phyloP scores from a whole-genome alignment of 305 asterid species.

The Ruellia speciosa region DNA sequence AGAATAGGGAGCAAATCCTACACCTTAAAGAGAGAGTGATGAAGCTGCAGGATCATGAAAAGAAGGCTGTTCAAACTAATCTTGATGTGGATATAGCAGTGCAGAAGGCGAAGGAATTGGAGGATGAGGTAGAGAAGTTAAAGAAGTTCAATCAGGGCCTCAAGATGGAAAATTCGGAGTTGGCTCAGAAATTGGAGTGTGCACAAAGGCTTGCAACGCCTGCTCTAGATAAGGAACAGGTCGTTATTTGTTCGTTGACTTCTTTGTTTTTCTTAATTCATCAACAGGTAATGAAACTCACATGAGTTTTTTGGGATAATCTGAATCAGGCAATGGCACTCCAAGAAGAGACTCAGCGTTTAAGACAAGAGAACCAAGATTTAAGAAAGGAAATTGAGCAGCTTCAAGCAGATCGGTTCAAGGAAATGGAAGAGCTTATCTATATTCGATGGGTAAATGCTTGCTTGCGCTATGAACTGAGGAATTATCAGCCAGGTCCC shows the following conservation, averaged over 20 bases:
- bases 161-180: slow-evolving; percentile 46
- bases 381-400: slow-evolving; percentile 62
- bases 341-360: slow-evolving; percentile 36
- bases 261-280: not conserved
- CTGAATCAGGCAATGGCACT: slow-evolving; percentile 44
- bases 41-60: slow-evolving; percentile 60
- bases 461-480: slow-evolving; percentile 46
- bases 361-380: slow-evolving; percentile 54
- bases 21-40: slow-evolving; percentile 65
- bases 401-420: slow-evolving; percentile 51
- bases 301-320: too few species aligned
- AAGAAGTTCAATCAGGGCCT: slow-evolving; percentile 41
- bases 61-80: slow-evolving; percentile 24
- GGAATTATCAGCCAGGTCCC: slow-evolving; percentile 56
- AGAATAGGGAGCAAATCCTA: slow-evolving; percentile 56
- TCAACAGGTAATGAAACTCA: not conserved
- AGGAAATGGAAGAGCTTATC: slow-evolving; percentile 76
- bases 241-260: slow-evolving; percentile 18
- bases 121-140: slow-evolving; percentile 48
- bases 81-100: slow-evolving; percentile 28
- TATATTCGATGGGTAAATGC: slow-evolving; percentile 60
- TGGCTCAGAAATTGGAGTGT: slow-evolving; percentile 50
- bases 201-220: slow-evolving; percentile 53
- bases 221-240: slow-evolving; percentile 41
- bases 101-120: slow-evolving; percentile 34